phyloP scores from a whole-genome alignment of 768 basidiomycete species.

The Phylloporus sp. region DNA sequence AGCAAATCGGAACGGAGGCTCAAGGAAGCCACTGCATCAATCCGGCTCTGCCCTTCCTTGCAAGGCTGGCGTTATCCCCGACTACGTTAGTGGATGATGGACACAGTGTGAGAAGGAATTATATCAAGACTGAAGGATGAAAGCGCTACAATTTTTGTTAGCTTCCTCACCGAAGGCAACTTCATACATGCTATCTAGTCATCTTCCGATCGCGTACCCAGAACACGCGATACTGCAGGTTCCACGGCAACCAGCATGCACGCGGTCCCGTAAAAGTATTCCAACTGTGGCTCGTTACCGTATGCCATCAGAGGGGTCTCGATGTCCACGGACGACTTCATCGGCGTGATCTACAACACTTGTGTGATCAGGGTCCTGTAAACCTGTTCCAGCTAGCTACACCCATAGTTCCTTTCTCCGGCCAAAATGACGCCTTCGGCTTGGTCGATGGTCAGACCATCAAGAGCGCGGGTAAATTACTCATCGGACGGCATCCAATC shows the following conservation, averaged over 20 bases:
- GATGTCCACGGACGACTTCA: conserved; percentile 4
- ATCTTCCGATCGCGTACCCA: too few relatives aligned
- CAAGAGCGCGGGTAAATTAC: not conserved
- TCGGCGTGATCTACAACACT: conserved; percentile 9
- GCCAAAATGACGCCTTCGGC: conserved; percentile 2
- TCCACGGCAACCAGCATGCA: conserved; percentile 12
- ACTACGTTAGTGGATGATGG: too few relatives aligned
- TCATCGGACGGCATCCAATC: rapidly evolving
- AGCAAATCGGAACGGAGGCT: too few relatives aligned
- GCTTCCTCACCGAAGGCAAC: too few relatives aligned
- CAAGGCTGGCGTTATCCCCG: too few relatives aligned
- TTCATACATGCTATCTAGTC: too few relatives aligned
- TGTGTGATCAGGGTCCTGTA: conserved; percentile 3
- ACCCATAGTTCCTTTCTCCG: not conserved
- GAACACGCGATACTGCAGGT: conserved; percentile 1
- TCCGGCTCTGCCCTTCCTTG: too few relatives aligned
- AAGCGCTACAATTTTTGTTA: too few relatives aligned
- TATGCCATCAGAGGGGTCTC: not conserved
- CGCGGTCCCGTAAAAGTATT: conserved; percentile 11
- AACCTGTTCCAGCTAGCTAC: not conserved
- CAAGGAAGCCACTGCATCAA: too few relatives aligned
- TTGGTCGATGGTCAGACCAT: not conserved
- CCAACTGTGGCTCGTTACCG: conserved; percentile 4
- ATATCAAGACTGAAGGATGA: too few relatives aligned
- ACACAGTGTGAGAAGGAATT: too few relatives aligned